phyloP scores from a whole-genome alignment of 1,139 yeast genomes.

The Candida pseudoviswanathii region DNA sequence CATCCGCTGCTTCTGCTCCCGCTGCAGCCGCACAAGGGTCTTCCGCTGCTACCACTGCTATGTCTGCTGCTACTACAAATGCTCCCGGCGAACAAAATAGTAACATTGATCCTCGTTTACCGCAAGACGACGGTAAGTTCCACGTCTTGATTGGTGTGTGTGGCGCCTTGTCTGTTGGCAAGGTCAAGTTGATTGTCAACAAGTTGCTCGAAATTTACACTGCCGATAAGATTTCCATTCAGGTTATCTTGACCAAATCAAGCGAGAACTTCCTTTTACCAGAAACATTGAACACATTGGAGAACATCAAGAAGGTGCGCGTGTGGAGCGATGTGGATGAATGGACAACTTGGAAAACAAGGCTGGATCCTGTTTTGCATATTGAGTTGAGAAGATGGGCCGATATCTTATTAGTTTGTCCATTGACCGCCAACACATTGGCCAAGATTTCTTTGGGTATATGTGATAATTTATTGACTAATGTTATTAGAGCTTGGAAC shows the following conservation, averaged over 20 bases:
- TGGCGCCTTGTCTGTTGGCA: slow-evolving; percentile 80
- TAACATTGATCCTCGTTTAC: slow-evolving; percentile 76
- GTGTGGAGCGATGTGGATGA: slow-evolving; percentile 92
- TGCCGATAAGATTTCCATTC: slow-evolving; percentile 71
- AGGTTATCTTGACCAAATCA: slow-evolving; percentile 76
- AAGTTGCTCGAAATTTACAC: slow-evolving; percentile 83
- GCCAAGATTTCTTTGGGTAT: slow-evolving; percentile 89
- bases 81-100: slow-evolving; percentile 46
- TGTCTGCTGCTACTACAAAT: slow-evolving; percentile 9
- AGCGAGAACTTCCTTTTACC: slow-evolving; percentile 81
- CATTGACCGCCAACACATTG: slow-evolving; percentile 85
- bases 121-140: slow-evolving; percentile 87
- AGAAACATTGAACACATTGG: slow-evolving; percentile 45
- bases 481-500: slow-evolving; percentile 91
- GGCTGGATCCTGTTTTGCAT: slow-evolving; percentile 91
- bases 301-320: slow-evolving; percentile 48
- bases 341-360: slow-evolving; percentile 83
- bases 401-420: slow-evolving; percentile 84
- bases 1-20: slow-evolving; percentile 11
- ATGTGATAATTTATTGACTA: slow-evolving; percentile 85
- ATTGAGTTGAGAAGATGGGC: slow-evolving; percentile 96
- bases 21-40: slow-evolving; percentile 7
- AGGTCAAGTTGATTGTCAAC: slow-evolving; percentile 71
- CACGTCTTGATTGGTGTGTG: slow-evolving; percentile 89
- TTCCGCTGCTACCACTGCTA: slow-evolving; percentile 10